Evolutionary conservation across 139 green algal species (phyloP).

Genomic region (Micractinium sp.): DNA sequence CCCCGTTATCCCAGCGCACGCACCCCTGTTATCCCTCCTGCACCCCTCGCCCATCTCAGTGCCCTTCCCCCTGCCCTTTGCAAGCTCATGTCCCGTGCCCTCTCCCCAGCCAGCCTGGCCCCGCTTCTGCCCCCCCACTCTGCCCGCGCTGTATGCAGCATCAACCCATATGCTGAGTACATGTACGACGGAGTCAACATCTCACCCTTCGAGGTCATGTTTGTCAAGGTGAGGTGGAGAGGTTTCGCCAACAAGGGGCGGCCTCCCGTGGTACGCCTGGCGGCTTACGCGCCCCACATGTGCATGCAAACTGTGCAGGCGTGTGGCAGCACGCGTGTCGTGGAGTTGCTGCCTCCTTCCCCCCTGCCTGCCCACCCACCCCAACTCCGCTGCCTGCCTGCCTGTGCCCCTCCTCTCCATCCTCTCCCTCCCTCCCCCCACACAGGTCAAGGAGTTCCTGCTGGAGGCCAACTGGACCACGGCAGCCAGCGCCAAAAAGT

Average conservation of each 20-base stretch:
- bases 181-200: conserved; percentile 46
- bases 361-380: not conserved
- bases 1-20: no score
- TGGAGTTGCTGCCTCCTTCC: not conserved
- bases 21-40: no score
- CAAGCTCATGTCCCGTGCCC: not conserved
- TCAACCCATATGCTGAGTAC: conserved; percentile 34
- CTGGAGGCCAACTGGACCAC: conserved; percentile 48
- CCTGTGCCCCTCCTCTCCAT: not conserved
- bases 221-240: conserved; percentile 40
- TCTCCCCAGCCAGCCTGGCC: not conserved
- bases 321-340: not conserved
- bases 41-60: no score
- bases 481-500: conserved; percentile 42
- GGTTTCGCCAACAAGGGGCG: not conserved
- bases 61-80: no score
- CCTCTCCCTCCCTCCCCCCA: conserved; percentile 23
- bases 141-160: not conserved
- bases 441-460: conserved; percentile 68
- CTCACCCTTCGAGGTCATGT: conserved; percentile 42
- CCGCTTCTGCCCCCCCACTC: not conserved
- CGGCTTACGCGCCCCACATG: not conserved
- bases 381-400: no score
- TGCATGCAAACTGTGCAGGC: not conserved
- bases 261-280: no score